Evolutionary conservation across 306 rosid genomes (phyloP).

Genomic region (Lathyrus sativus): DNA sequence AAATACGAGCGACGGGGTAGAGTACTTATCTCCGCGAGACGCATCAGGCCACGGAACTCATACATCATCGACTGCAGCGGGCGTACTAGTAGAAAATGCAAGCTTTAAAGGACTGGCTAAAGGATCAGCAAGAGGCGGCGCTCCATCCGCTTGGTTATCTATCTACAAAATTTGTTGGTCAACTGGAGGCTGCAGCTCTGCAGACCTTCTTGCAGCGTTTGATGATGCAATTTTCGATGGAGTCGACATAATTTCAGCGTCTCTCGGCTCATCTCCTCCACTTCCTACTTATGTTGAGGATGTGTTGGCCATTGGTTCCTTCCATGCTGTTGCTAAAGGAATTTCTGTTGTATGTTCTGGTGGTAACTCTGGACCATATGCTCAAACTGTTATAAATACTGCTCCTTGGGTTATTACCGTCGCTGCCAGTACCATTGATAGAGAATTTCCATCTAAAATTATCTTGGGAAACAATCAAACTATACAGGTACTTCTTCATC

Average conservation of each 20-base stretch:
- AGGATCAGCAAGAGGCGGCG: conserved; percentile 71
- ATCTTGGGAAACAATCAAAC: conserved; percentile 66
- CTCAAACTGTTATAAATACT: conserved; percentile 65
- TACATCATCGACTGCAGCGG: conserved; percentile 67
- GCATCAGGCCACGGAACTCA: conserved; percentile 68
- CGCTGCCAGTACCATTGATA: conserved; percentile 62
- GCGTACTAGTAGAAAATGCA: conserved; percentile 46
- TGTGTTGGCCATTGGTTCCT: conserved; percentile 59
- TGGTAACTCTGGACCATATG: conserved; percentile 63
- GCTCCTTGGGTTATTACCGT: conserved; percentile 68
- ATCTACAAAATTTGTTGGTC: conserved; percentile 60
- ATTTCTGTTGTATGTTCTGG: conserved; percentile 60
- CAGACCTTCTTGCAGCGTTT: conserved; percentile 69
- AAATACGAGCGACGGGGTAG: conserved; percentile 43
- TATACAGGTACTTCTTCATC: conserved; percentile 47
- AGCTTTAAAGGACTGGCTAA: conserved; percentile 55
- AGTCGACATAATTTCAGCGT: conserved; percentile 55
- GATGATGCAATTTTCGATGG: conserved; percentile 67
- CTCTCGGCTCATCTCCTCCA: conserved; percentile 62
- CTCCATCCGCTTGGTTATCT: conserved; percentile 49
- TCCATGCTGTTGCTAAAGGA: conserved; percentile 60
- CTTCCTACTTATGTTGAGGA: conserved; percentile 57
- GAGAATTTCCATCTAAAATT: conserved; percentile 53
- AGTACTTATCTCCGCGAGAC: conserved; percentile 60
- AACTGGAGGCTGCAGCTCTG: conserved; percentile 58